Evolutionary conservation across 2,329 filamentous ascomycete genomes (phyloP).

Genomic region (Ophiostoma tasmaniense): DNA sequence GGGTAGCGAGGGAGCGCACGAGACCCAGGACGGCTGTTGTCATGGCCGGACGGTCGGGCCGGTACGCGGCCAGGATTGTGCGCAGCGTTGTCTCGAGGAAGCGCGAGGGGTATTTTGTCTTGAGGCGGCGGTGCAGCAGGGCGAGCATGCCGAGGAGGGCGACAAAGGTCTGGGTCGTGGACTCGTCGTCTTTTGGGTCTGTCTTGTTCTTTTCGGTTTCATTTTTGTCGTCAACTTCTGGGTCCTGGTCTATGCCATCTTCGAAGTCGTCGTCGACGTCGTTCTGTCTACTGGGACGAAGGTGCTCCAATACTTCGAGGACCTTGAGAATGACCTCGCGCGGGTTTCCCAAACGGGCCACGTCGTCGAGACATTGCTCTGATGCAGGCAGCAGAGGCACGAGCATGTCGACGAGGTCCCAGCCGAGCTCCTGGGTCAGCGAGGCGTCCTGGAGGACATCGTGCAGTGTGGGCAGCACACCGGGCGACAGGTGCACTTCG

Average conservation of each 20-base stretch:
- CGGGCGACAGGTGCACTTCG: conserved; percentile 61
- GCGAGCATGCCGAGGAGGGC: conserved; percentile 36
- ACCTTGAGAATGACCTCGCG: conserved; percentile 75
- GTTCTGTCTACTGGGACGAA: conserved; percentile 36
- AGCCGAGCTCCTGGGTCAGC: conserved; percentile 69
- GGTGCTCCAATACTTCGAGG: conserved; percentile 58
- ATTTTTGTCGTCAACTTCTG: conserved; percentile 21
- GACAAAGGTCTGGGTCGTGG: conserved; percentile 16
- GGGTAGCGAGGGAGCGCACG: conserved; percentile 58
- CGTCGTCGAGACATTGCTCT: conserved; percentile 62
- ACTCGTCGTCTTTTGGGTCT: conserved; percentile 21
- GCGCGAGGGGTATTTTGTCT: conserved; percentile 67
- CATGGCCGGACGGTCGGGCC: conserved; percentile 54
- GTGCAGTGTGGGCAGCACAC: conserved; percentile 59
- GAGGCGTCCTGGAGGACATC: conserved; percentile 51
- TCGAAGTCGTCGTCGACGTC: conserved; percentile 26
- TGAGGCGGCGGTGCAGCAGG: conserved; percentile 64
- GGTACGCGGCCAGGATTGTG: conserved; percentile 60
- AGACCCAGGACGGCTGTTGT: conserved; percentile 63
- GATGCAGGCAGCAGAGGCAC: conserved; percentile 58
- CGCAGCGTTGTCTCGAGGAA: conserved; percentile 72
- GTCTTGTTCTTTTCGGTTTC: conserved; percentile 20
- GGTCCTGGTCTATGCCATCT: conserved; percentile 24
- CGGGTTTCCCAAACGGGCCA: conserved; percentile 70
- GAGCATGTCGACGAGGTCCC: conserved; percentile 73